Base-by-base conservation (phyloP, 805 yeast genomes). In the Pichia californica region DNA sequence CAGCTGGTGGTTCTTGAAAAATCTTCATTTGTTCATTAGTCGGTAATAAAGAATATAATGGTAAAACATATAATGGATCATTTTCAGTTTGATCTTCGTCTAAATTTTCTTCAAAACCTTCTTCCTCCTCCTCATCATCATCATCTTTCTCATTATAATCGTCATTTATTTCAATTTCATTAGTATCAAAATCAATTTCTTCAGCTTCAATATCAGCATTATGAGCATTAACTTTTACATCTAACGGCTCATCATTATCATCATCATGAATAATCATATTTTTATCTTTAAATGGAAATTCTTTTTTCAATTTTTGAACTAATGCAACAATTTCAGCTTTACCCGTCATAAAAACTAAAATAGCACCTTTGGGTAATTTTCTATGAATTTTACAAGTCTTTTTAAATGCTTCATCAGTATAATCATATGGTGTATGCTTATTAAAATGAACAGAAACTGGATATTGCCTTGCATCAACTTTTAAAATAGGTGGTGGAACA, bases 11-110 rank as follows among this genome's bases (percentile, higher is more conserved):
- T 0, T 71, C 69, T 44, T 85, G 76, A 58, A 93, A 93, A 2
- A 93, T 95, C 58, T 81, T 85, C 88, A 93, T 81, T 66, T 93
- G 99, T 56, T 93, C 95, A 37, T 76, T 77, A 0, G 98, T 88
- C n/a, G 99, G 96, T 31, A 93, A 69, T 36, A 93, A 67, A 7
- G 99, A 91, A 62, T 93, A 93, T 26, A 93, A 70, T 0, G 99
- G 99, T 21, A 93, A 69, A 1, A 93, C 97, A 56, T 85, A 87
- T 31, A 93, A 66, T 3, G 96, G 96, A 56, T 85, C 91, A 33
- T 71, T 69, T 2, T 73, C 79, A 0, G 83, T 72, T 58, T 83
- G 93, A 31, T 77, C 86, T 31, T 74, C 82, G 57, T 81, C 88
- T 15, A 80, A 62, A 1, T 71, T 64, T 57, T 88, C 96, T 31